Evolutionary conservation across 148 eudicot genomes (phyloP).

Genomic region (Rhododendron ovatum): DNA sequence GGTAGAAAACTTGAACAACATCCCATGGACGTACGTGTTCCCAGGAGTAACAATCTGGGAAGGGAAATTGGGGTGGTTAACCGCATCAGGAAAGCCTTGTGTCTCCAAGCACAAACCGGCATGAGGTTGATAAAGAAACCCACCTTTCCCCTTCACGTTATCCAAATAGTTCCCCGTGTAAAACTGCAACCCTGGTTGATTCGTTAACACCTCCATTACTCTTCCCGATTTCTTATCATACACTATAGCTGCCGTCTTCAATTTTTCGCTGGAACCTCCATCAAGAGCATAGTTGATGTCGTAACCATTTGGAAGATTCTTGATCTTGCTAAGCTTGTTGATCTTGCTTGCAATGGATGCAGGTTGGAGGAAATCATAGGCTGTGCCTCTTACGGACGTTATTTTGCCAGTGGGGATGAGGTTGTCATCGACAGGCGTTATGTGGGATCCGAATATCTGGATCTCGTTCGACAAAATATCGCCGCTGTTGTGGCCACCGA

Average conservation of each 20-base stretch:
- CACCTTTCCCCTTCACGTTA: conserved; percentile 56
- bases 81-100: conserved; percentile 82
- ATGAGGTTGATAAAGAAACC: conserved; percentile 43
- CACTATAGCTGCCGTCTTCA: conserved; percentile 53
- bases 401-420: conserved; percentile 83
- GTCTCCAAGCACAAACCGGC: conserved; percentile 78
- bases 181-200: conserved; percentile 72
- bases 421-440: conserved; percentile 48
- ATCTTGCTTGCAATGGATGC: conserved; percentile 45
- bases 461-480: conserved; percentile 47
- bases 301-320: conserved; percentile 39
- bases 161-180: conserved; percentile 47
- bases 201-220: conserved; percentile 47
- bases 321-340: conserved; percentile 33
- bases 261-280: not conserved
- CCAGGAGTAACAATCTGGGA: conserved; percentile 56
- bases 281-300: conserved; percentile 76
- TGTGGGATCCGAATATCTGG: conserved; percentile 56
- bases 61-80: conserved; percentile 75
- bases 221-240: conserved; percentile 45
- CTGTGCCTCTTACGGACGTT: conserved; percentile 53
- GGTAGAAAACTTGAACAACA: conserved; percentile 51
- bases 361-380: conserved; percentile 61
- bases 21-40: conserved; percentile 43
- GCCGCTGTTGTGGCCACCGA: conserved; percentile 69